These are phyloP conservation scores for Lentinula aciculospora DNA, from an alignment of 768 basidiomycete genomes.

Conservation along the genomic window DNA sequence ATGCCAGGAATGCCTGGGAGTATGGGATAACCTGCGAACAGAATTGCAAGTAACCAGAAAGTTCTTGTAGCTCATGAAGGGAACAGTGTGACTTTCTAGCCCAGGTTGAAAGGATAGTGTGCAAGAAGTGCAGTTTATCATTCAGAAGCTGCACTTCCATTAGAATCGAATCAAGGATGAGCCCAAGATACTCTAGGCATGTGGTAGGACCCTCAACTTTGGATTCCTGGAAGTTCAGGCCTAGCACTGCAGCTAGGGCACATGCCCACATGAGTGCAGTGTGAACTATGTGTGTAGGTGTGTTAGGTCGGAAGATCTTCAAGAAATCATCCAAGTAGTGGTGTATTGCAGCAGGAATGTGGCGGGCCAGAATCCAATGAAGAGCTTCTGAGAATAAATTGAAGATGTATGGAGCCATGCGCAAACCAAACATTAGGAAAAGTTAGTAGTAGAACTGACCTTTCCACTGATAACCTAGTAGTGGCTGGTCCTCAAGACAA, in stretches of 20 bases:
- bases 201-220: constrained; percentile 21
- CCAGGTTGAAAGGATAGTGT: constrained; percentile 18
- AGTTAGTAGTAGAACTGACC: constrained; percentile 20
- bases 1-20: constrained; percentile 20
- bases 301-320: constrained; percentile 14
- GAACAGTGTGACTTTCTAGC: constrained; percentile 7
- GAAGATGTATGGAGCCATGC: constrained; percentile 32
- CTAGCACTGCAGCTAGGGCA: constrained; percentile 19
- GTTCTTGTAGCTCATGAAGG: constrained; percentile 23
- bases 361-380: no score
- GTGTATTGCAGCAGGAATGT: constrained; percentile 22
- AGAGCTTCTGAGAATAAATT: no score
- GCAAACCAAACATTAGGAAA: constrained; percentile 25
- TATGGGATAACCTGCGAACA: constrained; percentile 25
- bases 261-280: constrained; percentile 23
- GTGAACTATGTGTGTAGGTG: background rate
- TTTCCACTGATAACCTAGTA: constrained; percentile 26
- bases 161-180: constrained; percentile 15
- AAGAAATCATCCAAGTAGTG: constrained; percentile 34
- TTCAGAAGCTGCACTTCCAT: constrained; percentile 28
- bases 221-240: constrained; percentile 21
- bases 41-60: constrained; percentile 28
- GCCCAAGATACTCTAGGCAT: constrained; percentile 19
- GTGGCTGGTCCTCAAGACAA: constrained; percentile 20
- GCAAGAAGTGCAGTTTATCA: constrained; percentile 23